phyloP scores from a whole-genome alignment of 2,329 filamentous ascomycete species.

The Colletotrichum chlorophyti region DNA sequence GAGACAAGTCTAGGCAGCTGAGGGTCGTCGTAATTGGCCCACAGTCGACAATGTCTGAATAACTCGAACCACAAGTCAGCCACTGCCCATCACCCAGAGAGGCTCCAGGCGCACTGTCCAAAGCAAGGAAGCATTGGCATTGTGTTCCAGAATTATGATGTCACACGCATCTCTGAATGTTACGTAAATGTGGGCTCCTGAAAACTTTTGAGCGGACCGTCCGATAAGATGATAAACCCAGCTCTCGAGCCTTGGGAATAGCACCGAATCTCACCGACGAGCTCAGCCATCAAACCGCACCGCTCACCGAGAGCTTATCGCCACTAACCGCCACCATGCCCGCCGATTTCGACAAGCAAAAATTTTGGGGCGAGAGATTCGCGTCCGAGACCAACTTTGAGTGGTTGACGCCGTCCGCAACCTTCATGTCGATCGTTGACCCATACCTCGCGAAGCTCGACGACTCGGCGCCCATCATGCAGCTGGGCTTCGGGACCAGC shows the following conservation, averaged over 20 bases:
- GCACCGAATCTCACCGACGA: not conserved
- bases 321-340: not conserved
- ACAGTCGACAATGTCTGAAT: not conserved
- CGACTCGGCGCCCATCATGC: conserved; percentile 44
- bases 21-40: not conserved
- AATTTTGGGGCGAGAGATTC: conserved; percentile 58
- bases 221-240: not conserved
- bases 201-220: conserved; percentile 17
- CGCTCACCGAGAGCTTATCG: not conserved
- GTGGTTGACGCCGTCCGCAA: conserved; percentile 51
- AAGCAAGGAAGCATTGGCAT: not conserved
- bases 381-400: conserved; percentile 52
- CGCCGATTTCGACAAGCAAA: conserved; percentile 54
- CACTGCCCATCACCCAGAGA: not conserved
- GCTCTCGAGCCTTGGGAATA: not conserved
- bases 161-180: not conserved
- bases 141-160: conserved; percentile 5
- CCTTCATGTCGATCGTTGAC: conserved; percentile 47
- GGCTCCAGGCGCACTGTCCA: not conserved
- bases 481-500: conserved; percentile 57
- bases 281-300: rapidly evolving
- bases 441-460: conserved; percentile 42
- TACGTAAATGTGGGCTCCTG: conserved; percentile 21
- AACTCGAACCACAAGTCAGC: not conserved
- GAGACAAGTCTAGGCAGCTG: no score